Base-by-base conservation (phyloP, 495 filamentous ascomycete species). In the Saxophila tyrrhenica region DNA sequence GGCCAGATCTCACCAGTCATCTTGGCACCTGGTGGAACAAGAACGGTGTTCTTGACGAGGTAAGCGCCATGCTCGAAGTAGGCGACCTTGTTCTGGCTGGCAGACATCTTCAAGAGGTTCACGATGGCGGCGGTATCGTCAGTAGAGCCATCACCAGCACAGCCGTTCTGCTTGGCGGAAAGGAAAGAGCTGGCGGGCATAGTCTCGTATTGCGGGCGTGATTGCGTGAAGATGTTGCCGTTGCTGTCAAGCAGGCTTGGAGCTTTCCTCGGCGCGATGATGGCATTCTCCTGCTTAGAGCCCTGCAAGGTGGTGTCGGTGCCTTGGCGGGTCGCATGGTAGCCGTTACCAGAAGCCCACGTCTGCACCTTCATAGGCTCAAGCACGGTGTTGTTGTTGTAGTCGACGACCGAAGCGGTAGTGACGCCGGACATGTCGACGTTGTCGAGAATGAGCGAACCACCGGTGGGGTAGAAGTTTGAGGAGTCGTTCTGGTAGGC, bases 361-460 rank as follows among this genome's bases (percentile, higher is more conserved):
- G 70, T 46, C 8, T 64, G 70, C 0, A 77, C 69, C 15, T 78
- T 78, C 16, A 74, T 72, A 13, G 84, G 84, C 8, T 70, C 72
- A 16, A 89, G 78, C 15, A 82, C 56, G 1, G 75, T 75, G 15
- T 65, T 59, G 54, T 64, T 72, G 10, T 73, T 65, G 16, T 75
- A 75, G 59, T 84, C 67, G 23, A 90, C 75, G 0, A 80, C 84
- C 19, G 78, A 70, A 2, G 73, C 72, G 5, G 80, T 78, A 7
- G 24, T 44, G 16, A 63, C 61, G 48, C 52, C 50, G 49, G 67
- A 69, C 52, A 92, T 73, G 17, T 64, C 67, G 23, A 89, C 74
- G 60, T 94, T 94, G 66, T 89, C 85, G 20, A 83, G 48, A 54
- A 80, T 72, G 29, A 83, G 66, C 46, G 75, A 76, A 21, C 78